Base-by-base conservation (phyloP, 768 basidiomycete genomes). In the Pulveroboletus sp. region DNA sequence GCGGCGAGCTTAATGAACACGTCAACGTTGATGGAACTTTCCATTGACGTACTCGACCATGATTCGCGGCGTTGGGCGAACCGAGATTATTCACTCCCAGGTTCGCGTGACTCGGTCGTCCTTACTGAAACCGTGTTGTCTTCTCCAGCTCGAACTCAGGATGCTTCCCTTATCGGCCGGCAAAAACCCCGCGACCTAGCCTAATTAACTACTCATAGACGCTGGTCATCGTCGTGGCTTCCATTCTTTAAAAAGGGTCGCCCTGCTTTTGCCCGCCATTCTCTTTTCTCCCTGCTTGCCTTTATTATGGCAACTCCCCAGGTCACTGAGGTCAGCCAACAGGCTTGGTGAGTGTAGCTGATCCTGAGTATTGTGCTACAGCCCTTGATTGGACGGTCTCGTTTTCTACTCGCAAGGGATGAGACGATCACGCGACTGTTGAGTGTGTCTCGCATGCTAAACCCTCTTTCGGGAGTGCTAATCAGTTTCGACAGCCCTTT, bases 371-470 rank as follows among this genome's bases (percentile, higher is more conserved):
- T 51, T 27, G 38, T 39, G 33, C 38, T 45, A 50, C 35, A 57
- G 49, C 46, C 50, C 46, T 58, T 64, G 43, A 58, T 55, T 44
- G 57, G 43, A 44, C 54, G 43, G 26, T 46, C 51, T 38, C 57
- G 49, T 54, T 57, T 57, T 57, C 57, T 50, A n/a, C 47, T 54
- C 37, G 39, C 45, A 60, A 85, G 85, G 85, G 84, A 86, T 62
- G 83, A 85, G 43, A 76, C 81, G 49, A 71, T 88, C 52, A 73
- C 73, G 46, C 76, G 78, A 58, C 71, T 88, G 57, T 65, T 83
- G 65, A 78, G 85, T 86, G 65, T 47, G 68, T 52, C 59, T 46
- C 47, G 27, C 49, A 33, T 52, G 30, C 46, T 49, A 37, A 37
- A 33, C 10, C 21, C 38, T 50, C 9, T 28, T 43, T 50, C 31